phyloP scores from a whole-genome alignment of 2,329 filamentous ascomycete species.

The Apiospora koreana region DNA sequence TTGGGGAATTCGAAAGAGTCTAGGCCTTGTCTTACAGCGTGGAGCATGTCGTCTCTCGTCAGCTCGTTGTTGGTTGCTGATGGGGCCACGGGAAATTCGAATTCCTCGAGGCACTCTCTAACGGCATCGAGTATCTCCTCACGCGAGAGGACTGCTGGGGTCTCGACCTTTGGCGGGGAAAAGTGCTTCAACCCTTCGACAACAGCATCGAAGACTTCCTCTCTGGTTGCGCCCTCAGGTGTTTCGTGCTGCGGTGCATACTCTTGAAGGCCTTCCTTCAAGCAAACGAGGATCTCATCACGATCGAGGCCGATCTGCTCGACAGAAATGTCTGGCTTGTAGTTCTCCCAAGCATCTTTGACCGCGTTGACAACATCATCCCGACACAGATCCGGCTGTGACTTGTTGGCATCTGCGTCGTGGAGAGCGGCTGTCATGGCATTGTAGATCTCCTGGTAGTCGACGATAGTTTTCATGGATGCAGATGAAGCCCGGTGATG shows the following conservation, averaged over 20 bases:
- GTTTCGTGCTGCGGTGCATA: constrained; percentile 60
- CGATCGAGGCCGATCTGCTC: constrained; percentile 88
- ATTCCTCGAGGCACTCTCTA: constrained; percentile 82
- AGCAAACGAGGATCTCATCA: constrained; percentile 84
- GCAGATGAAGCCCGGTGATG: constrained; percentile 69
- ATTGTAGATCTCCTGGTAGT: constrained; percentile 84
- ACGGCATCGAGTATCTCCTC: constrained; percentile 85
- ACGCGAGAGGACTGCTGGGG: constrained; percentile 68
- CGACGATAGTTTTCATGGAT: constrained; percentile 63
- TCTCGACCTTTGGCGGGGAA: constrained; percentile 69
- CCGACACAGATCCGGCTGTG: constrained; percentile 60
- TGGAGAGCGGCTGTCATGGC: constrained; percentile 75
- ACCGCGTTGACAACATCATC: constrained; percentile 88
- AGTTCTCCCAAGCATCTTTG: constrained; percentile 88
- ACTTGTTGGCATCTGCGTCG: constrained; percentile 56
- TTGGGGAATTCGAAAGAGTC: constrained; percentile 39
- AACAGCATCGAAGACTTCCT: constrained; percentile 83
- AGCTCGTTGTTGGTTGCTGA: constrained; percentile 54
- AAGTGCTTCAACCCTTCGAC: constrained; percentile 85
- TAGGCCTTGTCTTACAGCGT: constrained; percentile 64
- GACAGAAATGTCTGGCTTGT: constrained; percentile 90
- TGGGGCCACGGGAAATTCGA: constrained; percentile 70
- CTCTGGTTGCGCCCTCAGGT: constrained; percentile 67
- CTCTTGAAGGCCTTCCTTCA: constrained; percentile 82
- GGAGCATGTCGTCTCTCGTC: constrained; percentile 62